phyloP scores from a whole-genome alignment of 2,329 filamentous ascomycete species.

The Phoma herbarum region DNA sequence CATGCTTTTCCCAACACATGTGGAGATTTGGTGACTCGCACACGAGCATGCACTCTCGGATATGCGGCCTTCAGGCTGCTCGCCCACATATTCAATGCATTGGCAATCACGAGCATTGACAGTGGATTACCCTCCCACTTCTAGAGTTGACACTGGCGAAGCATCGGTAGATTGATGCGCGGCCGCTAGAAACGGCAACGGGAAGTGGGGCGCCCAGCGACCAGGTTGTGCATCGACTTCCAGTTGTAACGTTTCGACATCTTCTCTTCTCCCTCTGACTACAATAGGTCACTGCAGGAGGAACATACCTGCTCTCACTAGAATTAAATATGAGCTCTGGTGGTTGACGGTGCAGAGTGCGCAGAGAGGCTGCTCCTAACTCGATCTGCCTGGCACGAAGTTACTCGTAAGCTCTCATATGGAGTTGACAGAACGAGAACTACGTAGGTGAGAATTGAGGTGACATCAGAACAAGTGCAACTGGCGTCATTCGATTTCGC shows the following conservation, averaged over 20 bases:
- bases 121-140: conserved; percentile 2
- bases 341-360: background rate
- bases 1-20: conserved; percentile 14
- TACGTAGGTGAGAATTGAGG: background rate
- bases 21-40: conserved; percentile 15
- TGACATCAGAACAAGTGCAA: background rate
- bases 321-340: background rate
- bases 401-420: background rate
- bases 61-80: conserved; percentile 15
- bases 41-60: conserved; percentile 2
- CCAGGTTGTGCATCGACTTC: background rate
- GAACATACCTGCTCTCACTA: background rate
- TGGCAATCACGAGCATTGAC: background rate
- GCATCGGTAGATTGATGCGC: background rate
- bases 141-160: background rate
- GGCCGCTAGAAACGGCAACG: conserved; percentile 18
- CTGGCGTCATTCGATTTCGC: background rate
- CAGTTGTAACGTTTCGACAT: background rate
- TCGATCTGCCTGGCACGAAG: background rate
- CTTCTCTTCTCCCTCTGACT: background rate
- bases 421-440: background rate
- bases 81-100: conserved; percentile 12
- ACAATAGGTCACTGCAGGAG: background rate
- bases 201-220: conserved; percentile 13
- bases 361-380: background rate